A percentile compares a stretch with the other conserved stretches of the same genome.
These are phyloP conservation scores for Puccinia polysora DNA, from an alignment of 1,284 basidiomycete genomes.

Conservation along the genomic window DNA sequence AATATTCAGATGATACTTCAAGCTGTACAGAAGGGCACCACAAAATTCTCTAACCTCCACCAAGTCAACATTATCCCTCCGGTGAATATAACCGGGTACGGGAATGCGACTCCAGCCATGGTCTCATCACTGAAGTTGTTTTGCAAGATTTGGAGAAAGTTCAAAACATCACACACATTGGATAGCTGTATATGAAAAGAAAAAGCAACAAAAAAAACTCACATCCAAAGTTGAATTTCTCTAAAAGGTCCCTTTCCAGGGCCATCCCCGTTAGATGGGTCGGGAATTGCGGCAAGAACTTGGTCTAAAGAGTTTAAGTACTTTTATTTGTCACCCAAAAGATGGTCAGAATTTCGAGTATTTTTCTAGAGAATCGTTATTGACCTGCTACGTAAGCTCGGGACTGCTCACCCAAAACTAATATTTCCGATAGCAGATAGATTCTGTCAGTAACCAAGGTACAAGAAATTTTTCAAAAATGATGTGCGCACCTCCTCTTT, in stretches of 20 bases:
- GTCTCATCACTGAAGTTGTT: slow-evolving; percentile 59
- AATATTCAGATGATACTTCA: neutral
- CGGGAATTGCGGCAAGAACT: slow-evolving; percentile 57
- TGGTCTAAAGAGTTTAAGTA: slow-evolving; percentile 38
- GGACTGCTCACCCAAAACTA: slow-evolving; percentile 41
- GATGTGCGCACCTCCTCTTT: slow-evolving; percentile 39
- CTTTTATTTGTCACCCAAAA: neutral
- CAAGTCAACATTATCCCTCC: slow-evolving; percentile 68
- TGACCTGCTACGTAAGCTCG: neutral
- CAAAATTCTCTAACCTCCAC: slow-evolving; percentile 57
- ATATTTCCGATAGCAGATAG: neutral
- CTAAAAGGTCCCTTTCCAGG: slow-evolving; percentile 66
- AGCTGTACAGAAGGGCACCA: neutral
- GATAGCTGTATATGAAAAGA: neutral
- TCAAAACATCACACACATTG: neutral
- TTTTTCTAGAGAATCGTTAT: no score
- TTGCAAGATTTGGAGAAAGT: neutral
- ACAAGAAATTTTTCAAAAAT: neutral
- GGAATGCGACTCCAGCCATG: slow-evolving; percentile 71
- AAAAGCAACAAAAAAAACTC: neutral
- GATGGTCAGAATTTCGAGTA: neutral
- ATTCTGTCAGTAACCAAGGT: neutral
- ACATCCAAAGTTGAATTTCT: slow-evolving; percentile 68
- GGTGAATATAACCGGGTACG: slow-evolving; percentile 73
- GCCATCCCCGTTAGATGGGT: slow-evolving; percentile 56